phyloP scores from a whole-genome alignment of 1,284 basidiomycete species.

The Ganoderma lingzhi region DNA sequence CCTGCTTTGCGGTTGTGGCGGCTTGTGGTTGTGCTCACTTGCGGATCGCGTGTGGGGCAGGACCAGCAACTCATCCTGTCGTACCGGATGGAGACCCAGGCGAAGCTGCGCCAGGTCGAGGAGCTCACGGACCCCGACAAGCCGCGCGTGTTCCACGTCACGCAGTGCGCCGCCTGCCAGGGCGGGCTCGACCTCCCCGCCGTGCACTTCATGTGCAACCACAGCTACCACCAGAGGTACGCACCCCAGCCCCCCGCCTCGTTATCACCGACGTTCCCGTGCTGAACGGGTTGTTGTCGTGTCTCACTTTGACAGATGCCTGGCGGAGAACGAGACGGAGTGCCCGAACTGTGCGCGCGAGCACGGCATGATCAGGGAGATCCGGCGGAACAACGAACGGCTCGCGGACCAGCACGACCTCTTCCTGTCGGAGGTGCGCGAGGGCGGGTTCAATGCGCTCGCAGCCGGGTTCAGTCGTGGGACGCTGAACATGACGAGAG shows the following conservation, averaged over 20 bases:
- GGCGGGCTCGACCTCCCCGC: conserved; percentile 92
- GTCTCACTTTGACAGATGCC: conserved; percentile 62
- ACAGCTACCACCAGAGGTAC: conserved; percentile 94
- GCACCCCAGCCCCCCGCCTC: conserved; percentile 27
- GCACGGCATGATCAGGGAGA: conserved; percentile 90
- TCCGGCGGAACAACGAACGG: conserved; percentile 84
- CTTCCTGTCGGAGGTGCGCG: conserved; percentile 88
- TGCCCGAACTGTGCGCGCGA: conserved; percentile 89
- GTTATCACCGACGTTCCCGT: not conserved
- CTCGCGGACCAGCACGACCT: conserved; percentile 88
- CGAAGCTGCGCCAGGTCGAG: conserved; percentile 83
- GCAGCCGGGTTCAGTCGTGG: conserved; percentile 85
- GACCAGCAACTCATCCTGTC: conserved; percentile 87
- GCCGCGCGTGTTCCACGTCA: conserved; percentile 93
- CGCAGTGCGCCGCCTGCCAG: conserved; percentile 88
- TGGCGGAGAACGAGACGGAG: conserved; percentile 86
- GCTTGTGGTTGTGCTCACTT: no score
- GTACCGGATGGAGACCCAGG: conserved; percentile 86
- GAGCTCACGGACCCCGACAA: conserved; percentile 81
- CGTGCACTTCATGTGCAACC: conserved; percentile 98
- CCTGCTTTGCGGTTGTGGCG: not conserved
- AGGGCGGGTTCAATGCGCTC: conserved; percentile 84
- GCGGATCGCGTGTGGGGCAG: conserved; percentile 47
- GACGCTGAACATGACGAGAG: conserved; percentile 57
- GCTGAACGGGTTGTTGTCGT: not conserved